Conservation (phyloP, 805 yeast genomes). For the Zygotorulaspora chibaensis region DNA sequence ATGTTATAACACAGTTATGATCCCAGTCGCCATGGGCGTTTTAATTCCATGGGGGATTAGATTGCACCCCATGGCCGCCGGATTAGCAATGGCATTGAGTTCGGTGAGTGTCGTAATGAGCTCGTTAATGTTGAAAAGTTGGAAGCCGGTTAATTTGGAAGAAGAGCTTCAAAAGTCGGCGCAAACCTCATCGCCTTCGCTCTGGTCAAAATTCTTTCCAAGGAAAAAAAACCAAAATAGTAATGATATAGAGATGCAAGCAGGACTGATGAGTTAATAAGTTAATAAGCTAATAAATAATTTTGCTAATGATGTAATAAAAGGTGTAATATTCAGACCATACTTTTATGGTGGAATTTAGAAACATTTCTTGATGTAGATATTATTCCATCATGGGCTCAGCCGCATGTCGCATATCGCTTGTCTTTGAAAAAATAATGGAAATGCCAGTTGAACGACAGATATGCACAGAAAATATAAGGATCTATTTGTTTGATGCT, state of each 20-base stretch:
- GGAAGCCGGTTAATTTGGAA: slow-evolving; percentile 41
- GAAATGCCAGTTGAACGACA: too few species aligned
- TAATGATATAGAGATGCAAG: slow-evolving; percentile 23
- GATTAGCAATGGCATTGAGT: slow-evolving; percentile 89
- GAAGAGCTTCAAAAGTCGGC: not conserved
- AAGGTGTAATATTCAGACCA: not conserved
- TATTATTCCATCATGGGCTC: too few species aligned
- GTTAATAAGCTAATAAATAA: not conserved
- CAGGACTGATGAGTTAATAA: slow-evolving; percentile 9
- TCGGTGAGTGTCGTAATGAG: slow-evolving; percentile 84
- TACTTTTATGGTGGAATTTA: not conserved
- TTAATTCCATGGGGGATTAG: slow-evolving; percentile 72
- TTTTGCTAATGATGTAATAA: not conserved
- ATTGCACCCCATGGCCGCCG: slow-evolving; percentile 84
- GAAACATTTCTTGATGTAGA: too few species aligned
- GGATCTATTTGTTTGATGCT: too few species aligned
- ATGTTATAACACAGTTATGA: slow-evolving; percentile 74
- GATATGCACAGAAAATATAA: too few species aligned
- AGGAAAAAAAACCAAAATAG: not conserved
- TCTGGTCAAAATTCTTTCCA: slow-evolving; percentile 1
- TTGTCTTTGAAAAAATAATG: too few species aligned
- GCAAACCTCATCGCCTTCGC: not conserved
- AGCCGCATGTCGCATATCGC: too few species aligned
- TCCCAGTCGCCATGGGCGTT: slow-evolving; percentile 94
- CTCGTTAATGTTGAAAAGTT: slow-evolving; percentile 65